phyloP scores from a whole-genome alignment of 768 basidiomycete species.

The Lentinula sp. region DNA sequence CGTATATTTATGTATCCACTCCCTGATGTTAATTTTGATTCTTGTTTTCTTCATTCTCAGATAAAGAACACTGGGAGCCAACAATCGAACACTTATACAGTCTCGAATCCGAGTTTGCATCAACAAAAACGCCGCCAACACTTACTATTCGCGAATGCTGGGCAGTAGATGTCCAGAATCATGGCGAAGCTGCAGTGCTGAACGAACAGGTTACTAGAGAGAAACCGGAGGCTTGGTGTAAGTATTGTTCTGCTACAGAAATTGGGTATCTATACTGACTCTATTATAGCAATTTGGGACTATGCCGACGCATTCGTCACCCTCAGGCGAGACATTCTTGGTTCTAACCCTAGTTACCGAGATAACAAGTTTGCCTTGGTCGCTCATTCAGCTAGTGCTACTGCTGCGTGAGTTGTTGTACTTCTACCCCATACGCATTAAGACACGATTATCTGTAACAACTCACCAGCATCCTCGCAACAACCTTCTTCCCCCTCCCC shows the following conservation, averaged over 20 bases:
- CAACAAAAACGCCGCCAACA: neutral
- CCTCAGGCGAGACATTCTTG: neutral
- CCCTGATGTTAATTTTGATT: too few relatives aligned
- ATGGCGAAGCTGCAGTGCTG: slow-evolving; percentile 2
- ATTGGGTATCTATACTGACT: neutral
- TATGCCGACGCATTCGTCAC: slow-evolving; percentile 5
- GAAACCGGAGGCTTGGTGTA: slow-evolving; percentile 2
- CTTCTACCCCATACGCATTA: neutral
- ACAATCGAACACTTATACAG: neutral
- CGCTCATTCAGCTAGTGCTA: slow-evolving; percentile 5
- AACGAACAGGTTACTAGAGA: neutral
- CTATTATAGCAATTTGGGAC: neutral
- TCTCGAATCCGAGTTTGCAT: neutral
- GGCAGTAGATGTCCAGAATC: slow-evolving; percentile 3
- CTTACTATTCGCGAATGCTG: neutral
- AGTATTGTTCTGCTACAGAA: neutral
- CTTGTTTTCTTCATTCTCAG: neutral
- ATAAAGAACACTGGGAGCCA: slow-evolving; percentile 6
- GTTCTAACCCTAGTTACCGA: neutral
- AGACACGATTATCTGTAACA: neutral
- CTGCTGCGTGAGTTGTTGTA: neutral
- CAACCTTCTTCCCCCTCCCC: slow-evolving; percentile 3
- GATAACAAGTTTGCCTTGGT: slow-evolving; percentile 3
- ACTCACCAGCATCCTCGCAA: neutral
- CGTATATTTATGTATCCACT: neutral